Evolutionary conservation across 2,329 filamentous ascomycete species (phyloP), one percentile per base, ranked within the genome.

Genomic region (Thielaviopsis populi): DNA sequence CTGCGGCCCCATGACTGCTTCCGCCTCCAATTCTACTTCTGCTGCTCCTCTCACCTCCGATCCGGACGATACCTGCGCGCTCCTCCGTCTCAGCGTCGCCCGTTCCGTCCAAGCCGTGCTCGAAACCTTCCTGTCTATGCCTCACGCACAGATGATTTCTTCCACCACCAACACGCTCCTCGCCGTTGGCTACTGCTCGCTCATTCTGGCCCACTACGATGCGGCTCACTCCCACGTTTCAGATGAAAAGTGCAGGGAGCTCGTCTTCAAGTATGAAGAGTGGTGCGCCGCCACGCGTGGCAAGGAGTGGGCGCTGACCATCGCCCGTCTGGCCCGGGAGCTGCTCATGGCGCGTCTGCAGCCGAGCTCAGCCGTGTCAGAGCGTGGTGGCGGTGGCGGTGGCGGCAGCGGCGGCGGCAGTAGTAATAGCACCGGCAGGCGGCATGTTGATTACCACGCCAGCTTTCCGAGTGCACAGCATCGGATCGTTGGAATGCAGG

Each of bases 131-230:
- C 58, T 66, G 3, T 63, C 60, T 3, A 66, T 66, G 64, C 64
- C 64, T 7, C 61, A 66, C 19, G 37, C 64, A 3, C 64, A 66
- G 42, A 66, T 56, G 56, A 61, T 66, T 19, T 66, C 64, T 13
- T 66, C 64, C 4, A 66, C 64, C 2, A 66, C 64, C 33, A 66
- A 66, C 27, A 66, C 64, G 2, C 48, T 66, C 1, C 46, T 66
- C 3, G 64, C 64, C 13, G 61, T 66, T 11, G 64, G 64, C 37
- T 66, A 66, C 46, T 66, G 64, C 37, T 63, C 64, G 19, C 46
- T 66, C 3, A 66, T 66, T 24, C 64, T 66, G 22, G 61, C 64
- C 3, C 64, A 66, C 17, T 66, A 63, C n/a, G 64, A 66, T n/a
- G 56, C 64, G 4, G 42, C 64, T 11, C 64, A 66, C 41, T 63